Evolutionary conservation across 148 eudicot genomes (phyloP), one percentile per base, ranked within the genome.

Genomic region (Arctostaphylos glauca): DNA sequence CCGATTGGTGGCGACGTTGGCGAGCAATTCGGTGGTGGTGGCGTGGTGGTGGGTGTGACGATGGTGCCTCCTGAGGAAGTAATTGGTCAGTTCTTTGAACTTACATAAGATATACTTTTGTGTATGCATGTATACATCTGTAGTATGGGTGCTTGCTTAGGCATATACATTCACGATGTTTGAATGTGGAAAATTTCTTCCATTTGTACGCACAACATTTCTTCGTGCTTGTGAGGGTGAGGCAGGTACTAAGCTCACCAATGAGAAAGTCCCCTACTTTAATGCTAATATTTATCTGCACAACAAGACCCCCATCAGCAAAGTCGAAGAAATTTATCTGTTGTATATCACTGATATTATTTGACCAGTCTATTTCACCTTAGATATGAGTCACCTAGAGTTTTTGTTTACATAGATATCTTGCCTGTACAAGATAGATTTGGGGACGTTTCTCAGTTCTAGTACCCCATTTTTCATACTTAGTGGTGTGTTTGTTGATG

Each of bases 271-370:
- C 50, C 99, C 99, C 0, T 92, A 87, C 88, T 96, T 96, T 44
- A 96, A 96, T 87, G 97, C 99, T 5, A 92, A 94, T 0, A 94
- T 96, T 82, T 96, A 93, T 88, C 91, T 96, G 79, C 91, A 96
- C 86, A 96, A 96, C 87, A 95, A 86, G 88, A 94, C 98, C 44
- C 91, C 91, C 68, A 95, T 95, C 79, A 98, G 98, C 66, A 95
- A 90, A 88, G 98, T 94, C 31, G 98, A 94, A 74, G 98, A 96
- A 77, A 96, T 96, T 16, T 94, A n/a, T n/a, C n/a, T n/a, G n/a
- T n/a, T n/a, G n/a, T n/a, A n/a, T n/a, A n/a, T n/a, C n/a, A n/a
- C n/a, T n/a, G n/a, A n/a, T n/a, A n/a, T n/a, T n/a, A n/a, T n/a
- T n/a, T n/a, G n/a, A n/a, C n/a, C n/a, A n/a, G n/a, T n/a, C n/a